A percentile compares a stretch with the other conserved stretches of the same genome.
These are phyloP conservation scores for Starmerella khaoyaiensis DNA, from an alignment of 805 yeast genomes.

Conservation along the genomic window DNA sequence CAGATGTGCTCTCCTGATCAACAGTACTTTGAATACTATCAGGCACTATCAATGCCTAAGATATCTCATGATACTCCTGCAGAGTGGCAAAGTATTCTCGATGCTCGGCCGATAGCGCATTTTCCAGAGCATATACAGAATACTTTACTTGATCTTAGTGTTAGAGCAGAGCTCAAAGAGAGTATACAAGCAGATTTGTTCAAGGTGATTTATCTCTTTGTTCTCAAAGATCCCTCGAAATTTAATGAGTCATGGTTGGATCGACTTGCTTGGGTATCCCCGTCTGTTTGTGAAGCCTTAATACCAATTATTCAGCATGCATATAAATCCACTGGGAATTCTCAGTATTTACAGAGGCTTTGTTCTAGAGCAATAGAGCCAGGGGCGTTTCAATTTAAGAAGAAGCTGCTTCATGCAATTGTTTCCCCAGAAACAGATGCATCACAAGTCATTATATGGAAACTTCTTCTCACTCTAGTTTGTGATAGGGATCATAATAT, in stretches of 20 bases:
- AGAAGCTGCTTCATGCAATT: neutral
- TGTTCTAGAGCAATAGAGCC: conserved; percentile 7
- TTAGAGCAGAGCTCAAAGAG: conserved; percentile 4
- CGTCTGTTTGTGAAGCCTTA: conserved; percentile 10
- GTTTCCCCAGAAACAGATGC: neutral
- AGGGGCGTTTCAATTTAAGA: conserved; percentile 10
- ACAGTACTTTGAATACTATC: conserved; percentile 6
- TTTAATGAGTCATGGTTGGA: conserved; percentile 9
- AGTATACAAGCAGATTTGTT: conserved; percentile 11
- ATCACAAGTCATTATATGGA: conserved; percentile 1
- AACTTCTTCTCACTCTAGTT: neutral
- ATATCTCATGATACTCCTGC: too few relatives aligned
- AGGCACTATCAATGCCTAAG: conserved; percentile 1
- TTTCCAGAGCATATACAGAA: conserved; percentile 4
- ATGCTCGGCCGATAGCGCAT: neutral
- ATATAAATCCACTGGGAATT: neutral
- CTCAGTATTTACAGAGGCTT: neutral
- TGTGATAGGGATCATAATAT: conserved; percentile 5
- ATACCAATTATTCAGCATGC: conserved; percentile 5
- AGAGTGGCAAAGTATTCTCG: neutral
- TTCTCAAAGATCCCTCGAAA: neutral
- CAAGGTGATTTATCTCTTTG: conserved; percentile 6
- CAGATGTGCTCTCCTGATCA: conserved; percentile 7
- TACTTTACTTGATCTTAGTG: conserved; percentile 3
- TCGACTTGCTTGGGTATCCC: conserved; percentile 6